phyloP scores from a whole-genome alignment of 2,329 filamentous ascomycete species.

The Clathrospora elynae region DNA sequence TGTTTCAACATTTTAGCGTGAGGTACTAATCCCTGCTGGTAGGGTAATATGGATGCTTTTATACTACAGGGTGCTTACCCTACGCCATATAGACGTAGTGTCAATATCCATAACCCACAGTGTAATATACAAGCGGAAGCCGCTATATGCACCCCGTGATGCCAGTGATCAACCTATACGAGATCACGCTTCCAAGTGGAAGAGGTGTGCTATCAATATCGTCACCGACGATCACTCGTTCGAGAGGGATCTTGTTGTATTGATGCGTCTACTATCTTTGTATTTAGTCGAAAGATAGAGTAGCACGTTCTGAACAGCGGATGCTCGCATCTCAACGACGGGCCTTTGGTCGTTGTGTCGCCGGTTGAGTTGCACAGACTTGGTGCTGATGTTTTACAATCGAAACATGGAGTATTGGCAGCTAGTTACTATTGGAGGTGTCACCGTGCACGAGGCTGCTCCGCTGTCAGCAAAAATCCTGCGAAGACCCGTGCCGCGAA shows the following conservation, averaged over 20 bases:
- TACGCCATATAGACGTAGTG: no score
- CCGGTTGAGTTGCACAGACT: background rate
- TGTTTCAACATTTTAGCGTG: background rate
- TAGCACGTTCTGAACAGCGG: no score
- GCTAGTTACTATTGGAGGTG: no score
- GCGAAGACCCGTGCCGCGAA: background rate
- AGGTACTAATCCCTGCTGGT: background rate
- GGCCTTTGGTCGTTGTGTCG: background rate
- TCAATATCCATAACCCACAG: background rate
- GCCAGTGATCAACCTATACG: conserved; percentile 7
- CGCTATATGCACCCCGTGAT: conserved; percentile 4
- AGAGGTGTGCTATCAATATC: conserved; percentile 13
- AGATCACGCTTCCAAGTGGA: conserved; percentile 10
- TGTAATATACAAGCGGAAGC: conserved; percentile 1
- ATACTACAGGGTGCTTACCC: no score
- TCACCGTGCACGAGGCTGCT: background rate
- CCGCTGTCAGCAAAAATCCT: background rate
- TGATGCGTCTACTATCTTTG: no score
- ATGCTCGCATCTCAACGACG: no score
- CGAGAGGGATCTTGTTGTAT: conserved; percentile 3
- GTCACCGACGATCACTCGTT: conserved; percentile 4
- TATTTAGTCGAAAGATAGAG: no score
- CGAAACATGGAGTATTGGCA: no score
- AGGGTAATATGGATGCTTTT: conserved; percentile 1
- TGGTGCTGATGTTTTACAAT: no score